Percentiles rank a stretch among this genome's conserved stretches.
These are phyloP conservation scores for Cadophora sp. DNA, from an alignment of 2,329 filamentous ascomycete species.

Conservation along the genomic window DNA sequence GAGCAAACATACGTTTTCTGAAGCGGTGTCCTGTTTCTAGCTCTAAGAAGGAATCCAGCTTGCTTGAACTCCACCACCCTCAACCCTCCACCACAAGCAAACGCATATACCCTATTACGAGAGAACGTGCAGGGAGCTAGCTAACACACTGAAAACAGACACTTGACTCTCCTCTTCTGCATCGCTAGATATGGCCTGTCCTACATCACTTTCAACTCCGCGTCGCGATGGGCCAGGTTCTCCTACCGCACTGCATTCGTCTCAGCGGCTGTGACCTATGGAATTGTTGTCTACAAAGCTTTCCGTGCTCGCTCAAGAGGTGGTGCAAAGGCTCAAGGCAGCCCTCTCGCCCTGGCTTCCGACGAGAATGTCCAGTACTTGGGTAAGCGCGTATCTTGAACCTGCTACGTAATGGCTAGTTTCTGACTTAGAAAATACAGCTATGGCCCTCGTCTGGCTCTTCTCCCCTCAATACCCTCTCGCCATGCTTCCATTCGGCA, in stretches of 20 bases:
- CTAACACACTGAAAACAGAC: conserved; percentile 58
- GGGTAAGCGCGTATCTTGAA: conserved; percentile 61
- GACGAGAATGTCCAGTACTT: conserved; percentile 99
- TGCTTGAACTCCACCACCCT: conserved; percentile 25
- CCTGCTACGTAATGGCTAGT: background rate
- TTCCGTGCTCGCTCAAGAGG: conserved; percentile 84
- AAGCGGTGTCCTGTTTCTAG: conserved; percentile 26
- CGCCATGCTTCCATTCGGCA: conserved; percentile 89
- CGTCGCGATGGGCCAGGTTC: conserved; percentile 76
- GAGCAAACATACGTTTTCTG: conserved; percentile 11
- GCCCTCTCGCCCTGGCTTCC: conserved; percentile 69
- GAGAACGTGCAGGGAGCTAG: conserved; percentile 21
- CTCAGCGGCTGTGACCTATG: conserved; percentile 89
- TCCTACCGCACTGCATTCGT: conserved; percentile 92
- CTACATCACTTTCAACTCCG: conserved; percentile 88
- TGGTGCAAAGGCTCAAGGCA: conserved; percentile 63
- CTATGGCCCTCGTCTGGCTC: conserved; percentile 95
- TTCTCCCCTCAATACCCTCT: conserved; percentile 87
- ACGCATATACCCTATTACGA: conserved; percentile 21
- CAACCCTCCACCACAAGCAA: conserved; percentile 18
- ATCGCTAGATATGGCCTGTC: conserved; percentile 85
- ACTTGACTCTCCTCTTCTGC: conserved; percentile 83
- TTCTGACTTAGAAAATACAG: conserved; percentile 52
- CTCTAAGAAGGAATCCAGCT: conserved; percentile 23
- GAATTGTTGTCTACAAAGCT: conserved; percentile 98